A percentile compares a stretch with the other conserved stretches of the same genome.
phyloP scores from a whole-genome alignment of 352 stramenopile genomes.

The Phytophthora melonis region DNA sequence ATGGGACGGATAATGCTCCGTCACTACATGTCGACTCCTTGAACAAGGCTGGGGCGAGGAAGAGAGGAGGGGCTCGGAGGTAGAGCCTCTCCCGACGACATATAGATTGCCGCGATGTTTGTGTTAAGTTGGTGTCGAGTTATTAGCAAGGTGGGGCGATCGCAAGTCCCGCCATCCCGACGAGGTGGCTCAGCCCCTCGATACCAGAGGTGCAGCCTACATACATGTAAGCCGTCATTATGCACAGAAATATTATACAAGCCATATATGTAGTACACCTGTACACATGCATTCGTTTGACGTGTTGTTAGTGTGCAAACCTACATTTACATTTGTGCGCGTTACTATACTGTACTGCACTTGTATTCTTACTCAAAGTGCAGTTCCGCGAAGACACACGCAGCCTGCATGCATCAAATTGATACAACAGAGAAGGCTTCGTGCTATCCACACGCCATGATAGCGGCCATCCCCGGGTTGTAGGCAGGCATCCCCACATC shows the following conservation, averaged over 20 bases:
- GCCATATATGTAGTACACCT: too few relatives aligned
- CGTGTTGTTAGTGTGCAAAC: too few relatives aligned
- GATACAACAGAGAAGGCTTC: too few relatives aligned
- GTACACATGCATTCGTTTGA: too few relatives aligned
- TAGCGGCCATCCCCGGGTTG: neutral
- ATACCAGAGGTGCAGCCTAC: neutral
- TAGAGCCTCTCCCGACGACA: slow-evolving; percentile 10
- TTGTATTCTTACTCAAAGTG: too few relatives aligned
- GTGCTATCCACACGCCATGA: too few relatives aligned
- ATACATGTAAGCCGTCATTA: neutral
- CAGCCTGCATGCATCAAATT: too few relatives aligned
- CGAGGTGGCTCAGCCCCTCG: neutral
- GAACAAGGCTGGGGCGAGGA: neutral
- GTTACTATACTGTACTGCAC: too few relatives aligned
- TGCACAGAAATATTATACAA: neutral
- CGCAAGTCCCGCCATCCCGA: neutral
- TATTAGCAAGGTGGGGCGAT: slow-evolving; percentile 9
- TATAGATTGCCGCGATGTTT: slow-evolving; percentile 10
- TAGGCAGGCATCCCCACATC: neutral
- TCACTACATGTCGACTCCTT: slow-evolving; percentile 26
- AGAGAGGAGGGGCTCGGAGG: neutral
- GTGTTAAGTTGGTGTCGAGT: slow-evolving; percentile 3
- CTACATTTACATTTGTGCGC: too few relatives aligned
- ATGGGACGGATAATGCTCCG: slow-evolving; percentile 34
- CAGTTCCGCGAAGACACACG: too few relatives aligned